Conservation (phyloP, 768 basidiomycete species). For the Termitomyces sp. region DNA sequence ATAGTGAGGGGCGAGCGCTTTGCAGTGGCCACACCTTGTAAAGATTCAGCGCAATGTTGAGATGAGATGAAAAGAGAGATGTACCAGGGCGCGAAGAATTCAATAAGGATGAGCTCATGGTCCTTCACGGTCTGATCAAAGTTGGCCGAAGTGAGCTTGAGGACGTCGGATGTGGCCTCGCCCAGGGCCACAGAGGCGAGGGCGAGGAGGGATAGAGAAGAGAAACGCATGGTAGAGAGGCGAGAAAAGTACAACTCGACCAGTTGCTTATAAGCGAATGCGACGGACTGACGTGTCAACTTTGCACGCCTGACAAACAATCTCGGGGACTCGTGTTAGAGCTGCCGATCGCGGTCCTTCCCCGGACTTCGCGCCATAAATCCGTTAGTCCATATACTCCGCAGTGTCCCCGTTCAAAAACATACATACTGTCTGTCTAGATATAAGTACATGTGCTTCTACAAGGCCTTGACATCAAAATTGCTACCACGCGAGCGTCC, state of each 20-base stretch:
- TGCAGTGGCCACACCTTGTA: conserved; percentile 93
- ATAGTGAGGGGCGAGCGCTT: conserved; percentile 91
- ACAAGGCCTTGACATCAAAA: conserved; percentile 52
- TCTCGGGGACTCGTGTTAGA: neutral
- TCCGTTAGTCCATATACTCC: conserved; percentile 12
- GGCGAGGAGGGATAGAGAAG: conserved; percentile 53
- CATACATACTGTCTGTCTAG: neutral
- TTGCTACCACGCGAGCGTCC: conserved; percentile 69
- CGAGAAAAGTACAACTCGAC: conserved; percentile 16
- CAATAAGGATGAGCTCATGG: conserved; percentile 81
- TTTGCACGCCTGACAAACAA: conserved; percentile 18
- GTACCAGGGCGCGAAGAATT: conserved; percentile 93
- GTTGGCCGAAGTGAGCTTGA: conserved; percentile 65
- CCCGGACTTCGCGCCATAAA: conserved; percentile 8
- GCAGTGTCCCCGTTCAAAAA: conserved; percentile 7
- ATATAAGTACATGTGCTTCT: neutral
- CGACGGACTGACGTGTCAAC: conserved; percentile 51
- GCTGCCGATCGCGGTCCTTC: conserved; percentile 12
- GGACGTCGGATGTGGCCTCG: conserved; percentile 74
- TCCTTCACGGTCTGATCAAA: conserved; percentile 66
- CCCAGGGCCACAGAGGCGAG: conserved; percentile 52
- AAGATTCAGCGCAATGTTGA: neutral
- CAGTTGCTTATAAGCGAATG: conserved; percentile 28
- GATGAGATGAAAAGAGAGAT: conserved; percentile 3
- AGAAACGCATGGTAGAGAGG: conserved; percentile 61